phyloP scores from a whole-genome alignment of 148 eudicot species.

The Agrostemma githago region DNA sequence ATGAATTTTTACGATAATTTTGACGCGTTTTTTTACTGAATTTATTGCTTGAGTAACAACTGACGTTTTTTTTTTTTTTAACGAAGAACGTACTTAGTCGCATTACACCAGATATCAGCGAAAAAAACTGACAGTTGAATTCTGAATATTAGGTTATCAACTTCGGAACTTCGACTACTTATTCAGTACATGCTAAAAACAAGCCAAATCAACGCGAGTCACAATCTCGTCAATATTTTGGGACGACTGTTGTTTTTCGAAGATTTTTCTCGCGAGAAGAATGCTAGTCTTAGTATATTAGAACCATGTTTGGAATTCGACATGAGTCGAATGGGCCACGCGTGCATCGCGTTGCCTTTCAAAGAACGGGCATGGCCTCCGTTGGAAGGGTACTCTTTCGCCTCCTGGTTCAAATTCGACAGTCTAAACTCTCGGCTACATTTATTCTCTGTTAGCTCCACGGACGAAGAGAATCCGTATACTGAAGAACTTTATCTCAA shows the following conservation, averaged over 20 bases:
- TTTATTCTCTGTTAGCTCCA: conserved; percentile 69
- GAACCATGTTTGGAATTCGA: conserved; percentile 84
- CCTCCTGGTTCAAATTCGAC: conserved; percentile 80
- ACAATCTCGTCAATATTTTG: conserved; percentile 60
- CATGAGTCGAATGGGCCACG: conserved; percentile 86
- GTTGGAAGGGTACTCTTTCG: conserved; percentile 79
- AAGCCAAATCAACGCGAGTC: conserved; percentile 48
- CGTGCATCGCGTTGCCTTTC: conserved; percentile 66
- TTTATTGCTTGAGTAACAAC: too few species aligned
- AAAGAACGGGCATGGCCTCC: conserved; percentile 95
- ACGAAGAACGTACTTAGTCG: too few species aligned
- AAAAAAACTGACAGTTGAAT: not conserved
- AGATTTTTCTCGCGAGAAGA: conserved; percentile 63
- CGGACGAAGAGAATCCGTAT: conserved; percentile 46
- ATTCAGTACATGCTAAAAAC: conserved; percentile 66
- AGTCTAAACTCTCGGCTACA: conserved; percentile 60
- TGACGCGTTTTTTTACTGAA: too few species aligned
- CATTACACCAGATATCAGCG: too few species aligned
- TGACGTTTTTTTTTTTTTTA: too few species aligned
- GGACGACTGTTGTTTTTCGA: conserved; percentile 62
- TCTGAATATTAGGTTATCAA: conserved; percentile 51
- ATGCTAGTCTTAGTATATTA: conserved; percentile 41
- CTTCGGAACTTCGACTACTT: conserved; percentile 66
- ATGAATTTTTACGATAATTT: too few species aligned
- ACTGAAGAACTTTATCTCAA: conserved; percentile 72